Base-by-base conservation (phyloP, 352 stramenopile genomes). In the Pythium chondricola region DNA sequence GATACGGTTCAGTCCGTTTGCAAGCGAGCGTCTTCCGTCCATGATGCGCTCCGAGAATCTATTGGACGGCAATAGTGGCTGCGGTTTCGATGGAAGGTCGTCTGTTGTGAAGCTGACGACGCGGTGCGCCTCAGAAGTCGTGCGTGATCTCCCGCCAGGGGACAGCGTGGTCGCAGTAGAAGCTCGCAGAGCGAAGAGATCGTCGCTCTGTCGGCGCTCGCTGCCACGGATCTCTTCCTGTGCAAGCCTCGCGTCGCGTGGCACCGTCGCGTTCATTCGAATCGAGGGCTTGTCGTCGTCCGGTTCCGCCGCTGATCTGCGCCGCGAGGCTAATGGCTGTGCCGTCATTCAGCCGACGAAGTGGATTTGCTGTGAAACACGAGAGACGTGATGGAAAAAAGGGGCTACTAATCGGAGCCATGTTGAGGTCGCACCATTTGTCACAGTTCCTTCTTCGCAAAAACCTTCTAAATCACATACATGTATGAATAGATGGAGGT, bases 21-120 rank as follows among this genome's bases (percentile, higher is more conserved):
- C 76, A 18, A 86, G 66, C 11, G 56, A 73, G 25, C 71, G 61
- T 9, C 61, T 65, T 47, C 71, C 33, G 8, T 58, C 42, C 42
- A 58, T 52, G 36, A 64, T 22, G 5, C 56, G 48, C 38, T 64
- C 41, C 18, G 50, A 57, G 25, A 57, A 41, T 18, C 59, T 55
- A 22, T 53, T 64, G 39, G 67, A 43, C 24, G 48, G 48, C 48
- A 87, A 56, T 27, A 85, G 62, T 25, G 77, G 69, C 58, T 80
- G 80, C 24, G 52, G 58, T 2, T 48, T 37, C 20, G 65, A 70
- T 42, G 80, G 76, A 27, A 88, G 42, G 52, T 92, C 80, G 44
- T 92, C 80, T 1, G 76, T 86, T 36, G 80, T 88, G 62, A 92
- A 92, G 58, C 77, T 89, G 48, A 73, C 58, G 38, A 77, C 67